Percentiles rank a stretch among this genome's conserved stretches.
These are phyloP conservation scores for Salix suchowensis DNA, from an alignment of 345 rosid genomes.

Conservation along the genomic window DNA sequence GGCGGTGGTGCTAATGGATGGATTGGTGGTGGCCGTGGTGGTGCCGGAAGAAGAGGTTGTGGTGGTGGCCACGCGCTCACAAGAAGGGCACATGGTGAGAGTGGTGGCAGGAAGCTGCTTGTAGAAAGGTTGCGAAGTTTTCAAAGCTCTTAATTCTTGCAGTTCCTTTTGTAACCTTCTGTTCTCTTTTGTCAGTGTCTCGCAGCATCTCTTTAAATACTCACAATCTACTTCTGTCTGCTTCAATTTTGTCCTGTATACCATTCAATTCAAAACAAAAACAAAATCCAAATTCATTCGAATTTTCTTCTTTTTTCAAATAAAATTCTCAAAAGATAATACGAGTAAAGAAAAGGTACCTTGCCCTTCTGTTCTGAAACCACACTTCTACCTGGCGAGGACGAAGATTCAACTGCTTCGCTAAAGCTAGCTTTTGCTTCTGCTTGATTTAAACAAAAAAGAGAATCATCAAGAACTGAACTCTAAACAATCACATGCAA, in stretches of 20 bases:
- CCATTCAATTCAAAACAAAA: not conserved
- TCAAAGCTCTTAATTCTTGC: constrained; percentile 75
- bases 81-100: constrained; percentile 99
- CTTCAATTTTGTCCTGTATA: constrained; percentile 81
- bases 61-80: constrained; percentile 84
- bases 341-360: constrained; percentile 35
- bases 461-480: not conserved
- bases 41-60: constrained; percentile 29
- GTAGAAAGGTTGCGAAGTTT: constrained; percentile 76
- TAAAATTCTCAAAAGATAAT: not conserved
- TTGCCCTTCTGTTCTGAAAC: constrained; percentile 97
- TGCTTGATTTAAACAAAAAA: constrained; percentile 16
- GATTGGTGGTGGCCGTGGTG: constrained; percentile 9
- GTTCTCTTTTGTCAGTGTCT: constrained; percentile 86
- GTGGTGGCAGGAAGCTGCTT: constrained; percentile 98
- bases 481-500: not conserved
- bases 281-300: not conserved
- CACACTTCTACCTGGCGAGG: constrained; percentile 97
- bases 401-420: constrained; percentile 80
- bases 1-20: constrained; percentile 4
- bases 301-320: too few species aligned
- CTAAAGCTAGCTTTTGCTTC: constrained; percentile 82
- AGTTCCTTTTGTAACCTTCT: constrained; percentile 82
- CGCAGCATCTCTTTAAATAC: constrained; percentile 84
- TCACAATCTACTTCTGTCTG: constrained; percentile 94